Percentiles rank a stretch among this genome's conserved stretches.
Evolutionary conservation across 495 filamentous ascomycete species (phyloP).

Genomic region (Neurospora sp.): DNA sequence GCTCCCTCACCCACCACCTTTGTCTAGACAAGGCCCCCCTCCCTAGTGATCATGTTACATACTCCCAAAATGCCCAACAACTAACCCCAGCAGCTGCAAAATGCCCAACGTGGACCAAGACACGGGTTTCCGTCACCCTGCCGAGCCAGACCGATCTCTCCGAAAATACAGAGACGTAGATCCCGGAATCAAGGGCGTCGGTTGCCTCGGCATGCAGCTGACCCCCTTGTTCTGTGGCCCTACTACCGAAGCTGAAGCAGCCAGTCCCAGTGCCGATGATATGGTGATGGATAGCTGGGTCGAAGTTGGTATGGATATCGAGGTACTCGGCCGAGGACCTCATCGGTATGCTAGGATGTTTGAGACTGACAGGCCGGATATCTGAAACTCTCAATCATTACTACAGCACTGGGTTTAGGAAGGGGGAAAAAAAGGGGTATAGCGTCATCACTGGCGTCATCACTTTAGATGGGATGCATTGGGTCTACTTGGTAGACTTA

Average conservation of each 20-base stretch:
- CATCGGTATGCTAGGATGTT: constrained; percentile 33
- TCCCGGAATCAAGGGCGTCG: constrained; percentile 53
- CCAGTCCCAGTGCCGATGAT: not conserved
- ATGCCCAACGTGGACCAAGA: constrained; percentile 74
- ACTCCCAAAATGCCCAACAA: constrained; percentile 2
- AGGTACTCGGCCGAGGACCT: constrained; percentile 26
- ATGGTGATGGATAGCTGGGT: constrained; percentile 26
- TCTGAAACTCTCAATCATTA: not conserved
- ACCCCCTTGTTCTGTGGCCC: constrained; percentile 45
- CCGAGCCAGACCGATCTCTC: constrained; percentile 66
- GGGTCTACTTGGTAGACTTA: not conserved
- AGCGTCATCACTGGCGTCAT: not conserved
- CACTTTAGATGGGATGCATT: not conserved
- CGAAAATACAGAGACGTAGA: constrained; percentile 63
- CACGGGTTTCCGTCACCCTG: constrained; percentile 57
- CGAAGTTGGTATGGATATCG: constrained; percentile 34
- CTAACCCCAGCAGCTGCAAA: constrained; percentile 48
- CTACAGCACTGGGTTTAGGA: not conserved
- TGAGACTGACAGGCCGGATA: not conserved
- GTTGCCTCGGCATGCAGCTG: constrained; percentile 79
- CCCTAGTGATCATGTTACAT: constrained; percentile 1
- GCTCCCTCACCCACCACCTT: not conserved
- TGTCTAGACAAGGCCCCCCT: not conserved
- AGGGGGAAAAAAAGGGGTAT: not conserved
- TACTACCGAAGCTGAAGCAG: constrained; percentile 8